Base-by-base conservation (phyloP, 352 stramenopile species). In the Phytophthora hybrid region DNA sequence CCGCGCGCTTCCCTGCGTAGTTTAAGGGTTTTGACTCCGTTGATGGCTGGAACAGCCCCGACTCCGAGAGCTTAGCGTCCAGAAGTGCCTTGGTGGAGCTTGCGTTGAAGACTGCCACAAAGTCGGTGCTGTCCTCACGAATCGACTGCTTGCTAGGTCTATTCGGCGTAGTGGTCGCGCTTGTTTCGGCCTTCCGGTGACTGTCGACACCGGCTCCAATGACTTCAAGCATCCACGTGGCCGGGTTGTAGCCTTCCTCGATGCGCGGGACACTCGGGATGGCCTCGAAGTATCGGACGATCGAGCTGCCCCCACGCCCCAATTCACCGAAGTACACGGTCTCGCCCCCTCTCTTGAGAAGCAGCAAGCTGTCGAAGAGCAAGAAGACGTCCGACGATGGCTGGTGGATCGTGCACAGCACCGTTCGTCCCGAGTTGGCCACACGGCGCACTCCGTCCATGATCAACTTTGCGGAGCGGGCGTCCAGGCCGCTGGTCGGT, bases 361-460 rank as follows among this genome's bases (percentile, higher is more conserved):
- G 53, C 53, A 59, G 26, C 53, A 59, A 59, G 11, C 16, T 59
- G 26, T 59, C 53, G 29, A 59, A 59, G 14, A 59, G 53, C 16
- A 44, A 59, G 26, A 59, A 59, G 11, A 59, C 29, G 18, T 44
- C 53, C 14, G 53, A 46, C 14, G 53, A 59, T 7, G 53, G 53
- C 53, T 59, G 53, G 16, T 46, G 53, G 53, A 59, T 59, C 29
- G 53, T 59, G 18, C 53, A 46, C 53, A 59, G 9, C 53, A 59
- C 53, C 6, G 53, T 59, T 39, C 53, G 53, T 26, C 53, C 53
- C 18, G 53, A 59, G 29, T 59, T 29, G 14, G 53, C 53, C 26
- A 59, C 53, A 29, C 53, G 53, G 2, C 53, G 53, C 29, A 59
- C 53, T 3, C 53, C 53, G 18, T 46, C 53, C 53, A 59, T 59